Conservation (phyloP, 164 flowering plant genomes). For the Nymphaea thermarum region DNA sequence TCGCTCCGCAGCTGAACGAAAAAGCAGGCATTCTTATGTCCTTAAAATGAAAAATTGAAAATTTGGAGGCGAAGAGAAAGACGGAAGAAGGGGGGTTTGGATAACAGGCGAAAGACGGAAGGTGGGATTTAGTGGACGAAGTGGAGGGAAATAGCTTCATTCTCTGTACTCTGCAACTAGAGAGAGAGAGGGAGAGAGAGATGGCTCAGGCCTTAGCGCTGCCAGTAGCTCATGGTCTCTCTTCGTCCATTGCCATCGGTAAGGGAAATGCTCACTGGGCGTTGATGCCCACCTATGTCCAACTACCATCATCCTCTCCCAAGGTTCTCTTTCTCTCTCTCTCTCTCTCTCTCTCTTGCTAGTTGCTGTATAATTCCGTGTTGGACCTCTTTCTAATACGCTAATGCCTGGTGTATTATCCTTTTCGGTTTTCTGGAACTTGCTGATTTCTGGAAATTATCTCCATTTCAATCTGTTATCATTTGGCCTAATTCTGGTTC, state of each 20-base stretch:
- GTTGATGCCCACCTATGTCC: background rate
- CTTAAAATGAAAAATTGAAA: too few relatives aligned
- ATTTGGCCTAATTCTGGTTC: background rate
- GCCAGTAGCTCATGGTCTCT: background rate
- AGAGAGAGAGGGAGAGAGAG: background rate
- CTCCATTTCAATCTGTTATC: background rate
- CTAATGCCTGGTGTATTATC: too few relatives aligned
- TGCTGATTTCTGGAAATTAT: background rate
- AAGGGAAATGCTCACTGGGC: background rate
- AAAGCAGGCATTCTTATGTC: too few relatives aligned
- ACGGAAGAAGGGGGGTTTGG: too few relatives aligned
- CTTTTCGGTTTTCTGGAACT: background rate
- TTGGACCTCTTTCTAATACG: background rate
- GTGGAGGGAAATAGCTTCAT: too few relatives aligned
- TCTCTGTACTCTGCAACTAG: background rate
- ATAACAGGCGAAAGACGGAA: too few relatives aligned
- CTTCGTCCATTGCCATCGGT: background rate
- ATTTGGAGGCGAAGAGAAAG: too few relatives aligned
- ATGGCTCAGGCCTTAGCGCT: background rate
- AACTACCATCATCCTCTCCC: background rate
- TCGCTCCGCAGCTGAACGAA: too few relatives aligned
- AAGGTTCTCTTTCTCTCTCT: background rate
- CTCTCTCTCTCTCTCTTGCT: background rate
- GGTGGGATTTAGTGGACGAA: too few relatives aligned
- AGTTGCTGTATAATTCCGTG: background rate